Evolutionary conservation across 2,329 filamentous ascomycete species (phyloP), one percentile per base, ranked within the genome.

Genomic region (Sporothrix euskadiensis): DNA sequence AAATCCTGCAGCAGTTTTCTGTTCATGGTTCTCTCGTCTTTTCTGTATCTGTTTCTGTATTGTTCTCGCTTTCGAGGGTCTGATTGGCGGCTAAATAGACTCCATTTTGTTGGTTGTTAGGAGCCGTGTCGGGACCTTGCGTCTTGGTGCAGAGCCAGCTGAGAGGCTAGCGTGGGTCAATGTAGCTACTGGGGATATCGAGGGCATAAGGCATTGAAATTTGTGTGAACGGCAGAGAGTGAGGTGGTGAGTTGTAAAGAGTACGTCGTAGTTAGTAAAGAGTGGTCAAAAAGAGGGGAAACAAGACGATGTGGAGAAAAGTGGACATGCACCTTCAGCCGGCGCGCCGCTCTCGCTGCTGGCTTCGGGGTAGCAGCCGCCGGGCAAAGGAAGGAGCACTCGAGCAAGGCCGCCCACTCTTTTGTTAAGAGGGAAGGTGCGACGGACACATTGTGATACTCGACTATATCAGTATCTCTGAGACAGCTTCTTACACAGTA

Each of bases 81-180:
- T 65, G 57, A 72, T 66, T 66, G 59, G 70, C 71, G 71, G 71
- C 71, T 72, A 66, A 72, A 56, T 72, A 26, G 49, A 22, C n/a
- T 49, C 70, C 57, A 61, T 70, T 35, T 35, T 35, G 35, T 35
- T 35, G 3, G 35, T 22, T 52, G 22, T 49, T n/a, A 16, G 65
- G 26, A 35, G 41, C 26, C 12, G 22, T 14, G 44, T 32, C 26
- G 39, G 41, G 52, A 54, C 8, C 26, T 35, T 30, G 44, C 6
- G 44, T 14, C 6, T 49, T 49, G 44, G 44, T n/a, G 44, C 65
- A 39, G 47, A 4, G 30, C 47, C 14, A 7, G 26, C 12, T 1
- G 65, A 41, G 39, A 52, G 32, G 44, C 65, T 68, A 68, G 26
- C 7, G 1, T 52, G 16, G 41, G 22, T 26, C 10, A 26, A 8